These are phyloP conservation scores for Solanum chmielewskii DNA, from an alignment of 257 asterid genomes.

Conservation along the genomic window DNA sequence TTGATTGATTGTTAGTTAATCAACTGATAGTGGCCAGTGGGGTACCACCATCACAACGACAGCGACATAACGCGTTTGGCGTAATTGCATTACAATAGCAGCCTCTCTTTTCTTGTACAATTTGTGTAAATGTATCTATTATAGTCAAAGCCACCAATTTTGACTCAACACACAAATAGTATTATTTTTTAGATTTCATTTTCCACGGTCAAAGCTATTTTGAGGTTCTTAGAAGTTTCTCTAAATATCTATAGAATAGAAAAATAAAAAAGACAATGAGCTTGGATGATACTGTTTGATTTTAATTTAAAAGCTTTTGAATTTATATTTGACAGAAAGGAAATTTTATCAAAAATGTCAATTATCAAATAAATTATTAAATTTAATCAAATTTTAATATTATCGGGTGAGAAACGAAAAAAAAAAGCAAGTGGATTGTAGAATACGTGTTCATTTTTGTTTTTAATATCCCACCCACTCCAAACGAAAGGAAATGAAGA, in stretches of 20 bases:
- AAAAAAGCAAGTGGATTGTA: neutral
- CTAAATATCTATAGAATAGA: no score
- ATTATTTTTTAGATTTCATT: neutral
- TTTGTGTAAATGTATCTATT: neutral
- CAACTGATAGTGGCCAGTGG: neutral
- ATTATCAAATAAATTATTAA: no score
- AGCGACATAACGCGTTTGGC: slow-evolving; percentile 15
- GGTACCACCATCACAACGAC: neutral
- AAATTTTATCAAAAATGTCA: fast-evolving
- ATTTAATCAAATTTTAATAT: no score
- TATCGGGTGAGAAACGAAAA: neutral
- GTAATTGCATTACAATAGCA: neutral
- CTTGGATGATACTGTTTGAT: no score
- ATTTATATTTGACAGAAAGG: fast-evolving
- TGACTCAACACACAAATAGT: neutral
- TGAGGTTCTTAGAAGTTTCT: slow-evolving; percentile 2
- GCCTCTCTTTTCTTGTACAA: neutral
- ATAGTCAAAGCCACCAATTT: slow-evolving; percentile 27
- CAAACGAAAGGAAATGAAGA: neutral
- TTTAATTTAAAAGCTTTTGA: no score
- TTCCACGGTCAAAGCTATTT: slow-evolving; percentile 13
- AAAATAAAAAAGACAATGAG: neutral
- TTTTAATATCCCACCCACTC: neutral
- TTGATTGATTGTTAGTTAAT: neutral
- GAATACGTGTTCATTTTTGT: slow-evolving; percentile 9